phyloP scores from a whole-genome alignment of 805 yeast genomes.

The Cephaloascus albidus region DNA sequence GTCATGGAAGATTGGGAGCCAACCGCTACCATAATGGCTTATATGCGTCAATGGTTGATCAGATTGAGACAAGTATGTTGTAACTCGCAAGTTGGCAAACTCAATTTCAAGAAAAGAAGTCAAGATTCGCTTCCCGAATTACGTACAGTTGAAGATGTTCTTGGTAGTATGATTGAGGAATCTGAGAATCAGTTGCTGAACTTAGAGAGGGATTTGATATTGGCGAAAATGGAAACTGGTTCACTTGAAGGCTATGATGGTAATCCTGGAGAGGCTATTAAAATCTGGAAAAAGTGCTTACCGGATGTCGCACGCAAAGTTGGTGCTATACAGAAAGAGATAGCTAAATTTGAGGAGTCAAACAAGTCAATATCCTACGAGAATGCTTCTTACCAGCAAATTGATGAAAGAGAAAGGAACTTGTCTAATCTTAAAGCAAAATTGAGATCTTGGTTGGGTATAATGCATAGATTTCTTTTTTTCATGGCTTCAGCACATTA shows the following conservation, averaged over 20 bases:
- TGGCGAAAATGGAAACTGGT: constrained; percentile 48
- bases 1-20: constrained; percentile 39
- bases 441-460: constrained; percentile 42
- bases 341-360: constrained; percentile 4
- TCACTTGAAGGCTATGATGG: constrained; percentile 55
- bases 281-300: constrained; percentile 31
- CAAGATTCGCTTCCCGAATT: constrained; percentile 11
- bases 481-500: constrained; percentile 68
- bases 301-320: constrained; percentile 16
- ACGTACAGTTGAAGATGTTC: constrained; percentile 57
- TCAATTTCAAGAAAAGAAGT: not conserved
- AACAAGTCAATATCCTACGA: constrained; percentile 6
- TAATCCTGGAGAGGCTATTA: constrained; percentile 41
- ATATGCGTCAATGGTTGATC: constrained; percentile 63
- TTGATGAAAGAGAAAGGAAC: constrained; percentile 1
- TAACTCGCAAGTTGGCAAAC: constrained; percentile 44
- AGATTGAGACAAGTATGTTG: constrained; percentile 74
- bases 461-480: constrained; percentile 70
- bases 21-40: constrained; percentile 23
- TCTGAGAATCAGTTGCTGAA: constrained; percentile 40
- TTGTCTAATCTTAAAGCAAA: constrained; percentile 11
- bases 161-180: constrained; percentile 51
- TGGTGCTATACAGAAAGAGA: constrained; percentile 5
- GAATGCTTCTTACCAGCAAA: constrained; percentile 6
- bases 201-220: constrained; percentile 37